Percentiles rank a stretch among this genome's conserved stretches.
These are phyloP conservation scores for Hypomontagnella submonticulosa DNA, from an alignment of 495 filamentous ascomycete species.

Conservation along the genomic window DNA sequence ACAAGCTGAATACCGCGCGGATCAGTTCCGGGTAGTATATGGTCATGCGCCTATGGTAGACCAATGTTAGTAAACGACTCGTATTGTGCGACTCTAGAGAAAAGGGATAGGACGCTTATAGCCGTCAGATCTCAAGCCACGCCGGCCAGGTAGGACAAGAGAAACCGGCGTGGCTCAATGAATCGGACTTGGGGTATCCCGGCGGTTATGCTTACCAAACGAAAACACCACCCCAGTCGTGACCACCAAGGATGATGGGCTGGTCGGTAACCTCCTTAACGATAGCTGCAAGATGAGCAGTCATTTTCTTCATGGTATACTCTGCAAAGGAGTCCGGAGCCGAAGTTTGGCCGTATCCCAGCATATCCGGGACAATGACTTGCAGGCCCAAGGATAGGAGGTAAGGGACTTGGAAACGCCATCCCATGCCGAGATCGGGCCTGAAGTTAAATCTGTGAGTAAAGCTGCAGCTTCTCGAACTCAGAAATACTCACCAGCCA, in stretches of 20 bases:
- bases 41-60: slow-evolving; percentile 61
- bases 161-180: neutral
- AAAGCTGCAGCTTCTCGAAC: neutral
- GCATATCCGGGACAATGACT: slow-evolving; percentile 81
- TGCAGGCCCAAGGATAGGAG: slow-evolving; percentile 73
- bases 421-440: slow-evolving; percentile 76
- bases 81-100: slow-evolving; percentile 36
- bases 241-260: slow-evolving; percentile 73
- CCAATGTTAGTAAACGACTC: slow-evolving; percentile 3
- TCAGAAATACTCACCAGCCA: slow-evolving; percentile 59
- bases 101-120: slow-evolving; percentile 33
- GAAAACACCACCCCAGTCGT: slow-evolving; percentile 80
- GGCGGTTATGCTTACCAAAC: slow-evolving; percentile 52
- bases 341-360: slow-evolving; percentile 83
- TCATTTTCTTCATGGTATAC: slow-evolving; percentile 76
- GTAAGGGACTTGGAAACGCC: slow-evolving; percentile 86
- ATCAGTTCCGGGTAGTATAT: slow-evolving; percentile 79
- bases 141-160: neutral
- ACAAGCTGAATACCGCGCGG: slow-evolving; percentile 77
- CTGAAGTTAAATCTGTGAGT: slow-evolving; percentile 57
- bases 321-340: slow-evolving; percentile 61
- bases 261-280: slow-evolving; percentile 52
- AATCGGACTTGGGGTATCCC: neutral
- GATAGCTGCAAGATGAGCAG: slow-evolving; percentile 75
- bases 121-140: neutral